Base-by-base conservation (phyloP, 2,329 filamentous ascomycete species). In the Xylaria sp. region DNA sequence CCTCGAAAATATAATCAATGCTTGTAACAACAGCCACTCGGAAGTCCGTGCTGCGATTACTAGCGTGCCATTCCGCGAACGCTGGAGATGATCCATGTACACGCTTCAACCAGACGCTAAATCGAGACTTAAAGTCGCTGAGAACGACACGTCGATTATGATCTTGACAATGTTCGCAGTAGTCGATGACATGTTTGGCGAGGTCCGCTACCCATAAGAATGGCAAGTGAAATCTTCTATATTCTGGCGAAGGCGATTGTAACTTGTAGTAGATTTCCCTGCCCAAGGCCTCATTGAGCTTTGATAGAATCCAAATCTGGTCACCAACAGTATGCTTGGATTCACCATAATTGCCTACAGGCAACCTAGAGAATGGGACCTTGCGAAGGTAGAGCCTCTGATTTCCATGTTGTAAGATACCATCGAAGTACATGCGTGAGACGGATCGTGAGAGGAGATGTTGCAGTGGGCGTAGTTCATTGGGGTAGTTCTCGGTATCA, bases 151-250 rank as follows among this genome's bases (percentile, higher is more conserved):
- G 71, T 0, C 67, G 69, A 0, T 68, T 51, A 12, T 66, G 64
- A 8, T 74, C 67, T 2, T 73, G 67, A 61, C 79, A 75, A 9
- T 72, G 52, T 2, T 76, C 73, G 50, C 90, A 78, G 67, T 84
- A 95, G 64, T 93, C 89, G 1, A 93, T 80, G 23, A 90, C 83
- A 69, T 92, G 87, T 71, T 94, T 94, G 0, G 84, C 82, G 0
- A 95, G 78, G 55, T 89, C 83, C 0, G 87, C 89, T 0, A 94
- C 75, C 91, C 91, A 95, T 0, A 88, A 62, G 64, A 92, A 94
- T 0, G 85, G 82, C 0, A 76, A 51, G 61, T 88, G 84, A 68
- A 89, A 93, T 1, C 86, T 77, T 11, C 63, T 65, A 69, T 95
- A 96, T 38, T 88, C 86, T 0, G 65, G 28, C 0, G 86, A 79